Base-by-base conservation (phyloP, 1,139 yeast species). In the Taphrina communis region DNA sequence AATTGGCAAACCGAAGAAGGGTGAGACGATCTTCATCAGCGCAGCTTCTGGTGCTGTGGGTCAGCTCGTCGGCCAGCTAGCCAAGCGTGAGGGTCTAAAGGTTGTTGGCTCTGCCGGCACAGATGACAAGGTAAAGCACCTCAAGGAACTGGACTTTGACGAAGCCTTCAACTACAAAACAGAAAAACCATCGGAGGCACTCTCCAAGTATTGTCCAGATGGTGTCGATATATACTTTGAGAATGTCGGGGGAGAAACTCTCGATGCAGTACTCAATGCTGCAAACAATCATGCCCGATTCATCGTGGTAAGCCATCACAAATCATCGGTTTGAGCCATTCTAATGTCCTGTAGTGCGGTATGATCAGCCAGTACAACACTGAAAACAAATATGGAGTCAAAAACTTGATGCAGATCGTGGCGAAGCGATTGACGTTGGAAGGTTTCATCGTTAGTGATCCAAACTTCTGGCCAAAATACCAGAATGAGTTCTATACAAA, bases 11-110 rank as follows among this genome's bases (percentile, higher is more conserved):
- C 69, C 67, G 25, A 55, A 69, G 59, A 63, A 68, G 42, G 76
- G 76, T 14, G 75, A 75, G 71, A 75, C 76, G n/a, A 82, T 85
- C 69, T 76, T 85, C 65, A 81, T 87, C 55, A 84, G 88, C 38
- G 90, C 89, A 69, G 91, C 92, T 35, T 84, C 89, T 9, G 88
- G 92, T 71, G 90, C 90, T 39, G 88, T 88, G 44, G 91, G 92
- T 41, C 82, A 86, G n/a, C 77, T 83, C 67, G 86, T 81, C 46
- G 84, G 86, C 53, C 90, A 87, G 76, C 74, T 87, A 41, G 88
- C 90, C 62, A 81, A 85, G 72, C 79, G 84, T 74, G 84, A 84
- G 61, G 87, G 87, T 42, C 77, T 80, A 66, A 83, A 81, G 72
- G 88, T 88, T 42, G 82, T 87, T 75, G 91, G 88, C 67, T 82